A percentile compares a stretch with the other conserved stretches of the same genome.
Conservation (phyloP, 2,329 filamentous ascomycete species). For the Lachnum nothofagi region DNA sequence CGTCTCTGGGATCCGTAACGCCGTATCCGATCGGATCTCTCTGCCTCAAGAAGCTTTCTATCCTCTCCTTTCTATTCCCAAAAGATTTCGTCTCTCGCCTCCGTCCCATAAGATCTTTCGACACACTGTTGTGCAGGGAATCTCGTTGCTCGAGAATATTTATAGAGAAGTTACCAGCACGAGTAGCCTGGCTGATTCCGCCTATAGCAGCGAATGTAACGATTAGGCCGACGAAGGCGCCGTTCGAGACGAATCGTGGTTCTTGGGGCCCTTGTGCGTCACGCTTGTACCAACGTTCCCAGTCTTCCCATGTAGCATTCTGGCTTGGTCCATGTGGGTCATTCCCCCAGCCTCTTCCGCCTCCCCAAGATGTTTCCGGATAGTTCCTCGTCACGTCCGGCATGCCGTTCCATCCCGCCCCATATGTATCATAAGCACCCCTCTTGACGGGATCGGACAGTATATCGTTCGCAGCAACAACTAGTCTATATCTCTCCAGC, state of each 20-base stretch:
- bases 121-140: slow-evolving; percentile 60
- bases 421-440: slow-evolving; percentile 74
- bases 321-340: slow-evolving; percentile 43
- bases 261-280: slow-evolving; percentile 44
- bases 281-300: slow-evolving; percentile 72
- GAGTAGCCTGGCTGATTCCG: slow-evolving; percentile 65
- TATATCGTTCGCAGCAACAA: slow-evolving; percentile 83
- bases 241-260: slow-evolving; percentile 69
- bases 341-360: slow-evolving; percentile 24
- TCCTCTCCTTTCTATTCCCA: slow-evolving; percentile 56
- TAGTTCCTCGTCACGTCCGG: slow-evolving; percentile 32
- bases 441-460: slow-evolving; percentile 77
- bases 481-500: slow-evolving; percentile 83
- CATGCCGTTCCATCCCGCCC: slow-evolving; percentile 68
- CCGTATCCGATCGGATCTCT: slow-evolving; percentile 47
- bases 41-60: slow-evolving; percentile 72
- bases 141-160: slow-evolving; percentile 62
- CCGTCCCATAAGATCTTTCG: slow-evolving; percentile 53
- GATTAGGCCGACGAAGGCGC: slow-evolving; percentile 70
- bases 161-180: slow-evolving; percentile 58
- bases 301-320: slow-evolving; percentile 98
- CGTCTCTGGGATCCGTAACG: slow-evolving; percentile 34
- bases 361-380: slow-evolving; percentile 27
- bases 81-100: slow-evolving; percentile 49
- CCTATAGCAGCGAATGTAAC: slow-evolving; percentile 64